A percentile compares a stretch with the other conserved stretches of the same genome.
Evolutionary conservation across 192 early-diverging fungal genomes (phyloP).

Genomic region (Diversispora epigaea): DNA sequence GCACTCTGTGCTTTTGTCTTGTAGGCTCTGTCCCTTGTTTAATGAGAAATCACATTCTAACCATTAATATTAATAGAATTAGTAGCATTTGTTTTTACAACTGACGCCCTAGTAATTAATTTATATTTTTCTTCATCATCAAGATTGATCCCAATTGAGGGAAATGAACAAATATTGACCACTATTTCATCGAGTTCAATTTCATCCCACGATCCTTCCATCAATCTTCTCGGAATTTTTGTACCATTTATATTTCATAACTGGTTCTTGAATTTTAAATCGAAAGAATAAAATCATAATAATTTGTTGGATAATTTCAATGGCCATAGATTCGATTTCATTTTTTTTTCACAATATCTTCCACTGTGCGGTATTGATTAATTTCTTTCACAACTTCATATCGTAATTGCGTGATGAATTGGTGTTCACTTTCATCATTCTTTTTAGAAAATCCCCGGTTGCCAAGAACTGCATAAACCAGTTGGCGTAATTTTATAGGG

Average conservation of each 20-base stretch:
- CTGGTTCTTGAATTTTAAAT: constrained; percentile 5
- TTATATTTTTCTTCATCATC: not conserved
- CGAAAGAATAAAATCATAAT: not conserved
- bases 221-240: too few relatives aligned
- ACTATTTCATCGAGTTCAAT: not conserved
- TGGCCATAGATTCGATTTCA: not conserved
- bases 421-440: too few relatives aligned
- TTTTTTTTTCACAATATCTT: not conserved
- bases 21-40: too few relatives aligned
- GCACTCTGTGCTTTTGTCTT: too few relatives aligned
- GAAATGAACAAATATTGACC: too few relatives aligned
- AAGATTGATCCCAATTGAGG: too few relatives aligned
- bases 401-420: too few relatives aligned
- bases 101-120: constrained; percentile 1
- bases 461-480: too few relatives aligned
- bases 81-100: not conserved
- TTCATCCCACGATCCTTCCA: not conserved
- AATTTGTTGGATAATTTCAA: not conserved
- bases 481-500: constrained; percentile 13
- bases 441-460: too few relatives aligned
- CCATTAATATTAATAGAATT: too few relatives aligned
- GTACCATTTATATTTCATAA: not conserved
- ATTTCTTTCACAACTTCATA: not conserved
- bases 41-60: too few relatives aligned
- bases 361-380: constrained; percentile 2